A percentile compares a stretch with the other conserved stretches of the same genome.
Evolutionary conservation across 140 eudicot genomes (phyloP).

Genomic region (Stevia rebaudiana): DNA sequence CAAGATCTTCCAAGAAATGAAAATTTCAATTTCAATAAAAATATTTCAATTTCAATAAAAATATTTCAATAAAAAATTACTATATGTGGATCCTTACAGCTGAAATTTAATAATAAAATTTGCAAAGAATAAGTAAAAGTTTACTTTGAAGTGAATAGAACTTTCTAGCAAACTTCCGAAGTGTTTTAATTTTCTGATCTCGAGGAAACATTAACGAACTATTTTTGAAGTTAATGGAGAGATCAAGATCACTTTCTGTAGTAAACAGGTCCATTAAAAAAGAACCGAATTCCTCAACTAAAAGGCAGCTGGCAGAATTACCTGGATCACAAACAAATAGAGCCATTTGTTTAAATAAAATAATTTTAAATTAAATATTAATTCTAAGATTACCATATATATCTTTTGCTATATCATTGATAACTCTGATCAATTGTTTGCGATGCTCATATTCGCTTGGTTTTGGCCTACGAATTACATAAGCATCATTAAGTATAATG

Average conservation of each 20-base stretch:
- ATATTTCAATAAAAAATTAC: too few species aligned
- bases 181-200: slow-evolving; percentile 56
- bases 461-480: slow-evolving; percentile 51
- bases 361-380: neutral
- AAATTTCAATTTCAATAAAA: too few species aligned
- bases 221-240: slow-evolving; percentile 68
- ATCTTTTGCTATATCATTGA: slow-evolving; percentile 79
- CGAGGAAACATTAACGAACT: slow-evolving; percentile 41
- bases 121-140: slow-evolving; percentile 7
- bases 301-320: slow-evolving; percentile 38
- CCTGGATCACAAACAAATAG: slow-evolving; percentile 36
- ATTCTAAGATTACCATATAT: slow-evolving; percentile 51
- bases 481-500: slow-evolving; percentile 49
- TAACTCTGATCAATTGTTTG: slow-evolving; percentile 52
- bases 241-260: slow-evolving; percentile 78
- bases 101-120: neutral
- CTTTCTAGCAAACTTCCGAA: slow-evolving; percentile 78
- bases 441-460: slow-evolving; percentile 64
- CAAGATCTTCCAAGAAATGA: too few species aligned
- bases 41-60: too few species aligned
- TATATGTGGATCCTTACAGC: neutral
- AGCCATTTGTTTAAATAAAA: neutral
- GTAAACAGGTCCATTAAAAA: slow-evolving; percentile 87
- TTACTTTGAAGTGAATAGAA: slow-evolving; percentile 75
- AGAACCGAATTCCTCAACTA: slow-evolving; percentile 83